A percentile compares a stretch with the other conserved stretches of the same genome.
phyloP scores from a whole-genome alignment of 139 green algal genomes.

The Zygnema cylindricum region DNA sequence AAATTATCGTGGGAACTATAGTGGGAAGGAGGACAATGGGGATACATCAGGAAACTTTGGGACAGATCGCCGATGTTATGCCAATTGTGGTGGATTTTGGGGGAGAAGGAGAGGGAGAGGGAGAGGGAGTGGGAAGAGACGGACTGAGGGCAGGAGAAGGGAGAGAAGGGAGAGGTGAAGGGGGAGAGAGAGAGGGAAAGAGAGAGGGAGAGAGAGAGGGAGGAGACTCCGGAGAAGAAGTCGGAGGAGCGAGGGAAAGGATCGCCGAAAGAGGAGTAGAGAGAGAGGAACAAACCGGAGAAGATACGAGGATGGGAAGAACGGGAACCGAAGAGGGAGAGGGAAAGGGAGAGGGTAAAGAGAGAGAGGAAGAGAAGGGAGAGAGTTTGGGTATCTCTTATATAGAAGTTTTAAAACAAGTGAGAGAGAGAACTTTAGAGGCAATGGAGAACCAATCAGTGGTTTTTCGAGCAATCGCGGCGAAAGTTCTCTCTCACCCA shows the following conservation, averaged over 20 bases:
- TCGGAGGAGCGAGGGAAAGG: too few relatives aligned
- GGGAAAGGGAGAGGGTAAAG: background rate
- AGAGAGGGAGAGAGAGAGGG: background rate
- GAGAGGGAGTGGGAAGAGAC: background rate
- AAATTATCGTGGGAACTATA: background rate
- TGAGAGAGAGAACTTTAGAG: constrained; percentile 25
- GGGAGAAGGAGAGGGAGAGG: background rate
- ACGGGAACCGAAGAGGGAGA: background rate
- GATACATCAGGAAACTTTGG: background rate
- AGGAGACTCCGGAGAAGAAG: background rate
- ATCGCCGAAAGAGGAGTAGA: too few relatives aligned
- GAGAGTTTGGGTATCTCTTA: background rate
- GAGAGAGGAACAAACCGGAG: background rate
- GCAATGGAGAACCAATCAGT: constrained; percentile 44
- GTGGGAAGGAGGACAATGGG: background rate
- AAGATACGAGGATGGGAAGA: background rate
- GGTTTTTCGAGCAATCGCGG: background rate
- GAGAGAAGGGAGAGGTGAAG: background rate
- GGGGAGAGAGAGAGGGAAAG: background rate
- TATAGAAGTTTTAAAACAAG: constrained; percentile 5
- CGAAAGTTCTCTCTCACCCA: constrained; percentile 15
- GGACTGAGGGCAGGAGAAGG: background rate
- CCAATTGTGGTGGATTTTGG: background rate
- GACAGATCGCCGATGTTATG: background rate
- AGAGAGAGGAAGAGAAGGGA: background rate